These are phyloP conservation scores for Macadamia integrifolia DNA, from an alignment of 164 flowering plant species.

Conservation along the genomic window DNA sequence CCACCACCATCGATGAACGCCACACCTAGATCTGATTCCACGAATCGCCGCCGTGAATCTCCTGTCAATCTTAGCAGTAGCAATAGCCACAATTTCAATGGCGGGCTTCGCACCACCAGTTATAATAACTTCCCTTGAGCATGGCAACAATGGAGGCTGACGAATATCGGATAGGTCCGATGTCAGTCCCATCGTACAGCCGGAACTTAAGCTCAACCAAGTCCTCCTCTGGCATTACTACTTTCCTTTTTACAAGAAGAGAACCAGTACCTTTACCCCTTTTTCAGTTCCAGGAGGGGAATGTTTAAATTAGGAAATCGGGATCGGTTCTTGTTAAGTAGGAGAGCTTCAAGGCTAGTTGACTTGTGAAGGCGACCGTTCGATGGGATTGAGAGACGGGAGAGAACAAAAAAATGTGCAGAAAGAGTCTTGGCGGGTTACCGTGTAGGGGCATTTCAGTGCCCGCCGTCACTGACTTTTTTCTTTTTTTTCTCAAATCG, in stretches of 20 bases:
- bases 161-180: conserved; percentile 58
- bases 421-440: no score
- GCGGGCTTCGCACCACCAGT: neutral
- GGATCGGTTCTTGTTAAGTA: neutral
- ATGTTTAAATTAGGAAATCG: neutral
- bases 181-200: conserved; percentile 58
- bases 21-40: no score
- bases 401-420: no score
- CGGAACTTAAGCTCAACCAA: conserved; percentile 56
- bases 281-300: neutral
- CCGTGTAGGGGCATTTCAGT: no score
- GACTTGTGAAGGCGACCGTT: no score
- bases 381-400: no score
- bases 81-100: neutral
- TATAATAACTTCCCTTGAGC: conserved; percentile 42
- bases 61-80: neutral
- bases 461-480: no score
- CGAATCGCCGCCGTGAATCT: conserved; percentile 3
- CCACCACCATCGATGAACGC: no score
- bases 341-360: neutral
- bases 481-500: no score
- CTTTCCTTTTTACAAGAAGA: neutral
- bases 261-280: neutral
- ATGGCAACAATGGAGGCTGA: conserved; percentile 52
- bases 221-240: conserved; percentile 57